Evolutionary conservation across 805 yeast genomes (phyloP), one percentile per base, ranked within the genome.

Genomic region (Saccharomycopsis sp.): DNA sequence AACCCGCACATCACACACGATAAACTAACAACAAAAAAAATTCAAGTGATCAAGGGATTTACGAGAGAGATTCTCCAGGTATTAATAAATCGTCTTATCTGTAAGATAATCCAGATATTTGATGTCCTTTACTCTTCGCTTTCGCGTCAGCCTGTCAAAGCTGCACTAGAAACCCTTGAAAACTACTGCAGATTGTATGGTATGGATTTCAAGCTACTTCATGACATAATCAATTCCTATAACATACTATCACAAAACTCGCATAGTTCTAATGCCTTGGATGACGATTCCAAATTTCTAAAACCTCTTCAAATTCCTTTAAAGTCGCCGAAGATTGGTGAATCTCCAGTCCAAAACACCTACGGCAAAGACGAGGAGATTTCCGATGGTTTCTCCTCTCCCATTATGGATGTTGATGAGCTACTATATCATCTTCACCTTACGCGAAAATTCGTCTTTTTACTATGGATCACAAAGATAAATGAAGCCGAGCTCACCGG

Each of bases 371-470:
- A 23, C 12, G 54, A 34, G 7, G 52, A 52, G 37, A 52, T 24
- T 18, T 50, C 24, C 24, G 21, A 51, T 24, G 34, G 34, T 24
- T 3, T 3, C 15, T 29, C 37, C 9, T 5, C 12, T 12, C 9
- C 37, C 5, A 29, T 29, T 29, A 29, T 29, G 37, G 37, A 29
- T 12, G 37, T 29, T 29, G 37, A 29, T 29, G 37, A 29, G 12
- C 37, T 29, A 29, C 12, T 55, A 14, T 14, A 50, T 47, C 53
- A 53, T n/a, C 53, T 57, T 44, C 56, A 57, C 29, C 9, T 48
- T 20, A 18, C 54, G n/a, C 37, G 60, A 29, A 57, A 57, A 21
- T 51, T 57, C 34, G 54, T 34, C 34, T 34, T 57, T 7, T 18
- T 55, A 1, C 18, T 54, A 7, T 29, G 41, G 51, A n/a, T 57